Conservation (phyloP, 495 filamentous ascomycete genomes). For the Pyronema omphalodes region DNA sequence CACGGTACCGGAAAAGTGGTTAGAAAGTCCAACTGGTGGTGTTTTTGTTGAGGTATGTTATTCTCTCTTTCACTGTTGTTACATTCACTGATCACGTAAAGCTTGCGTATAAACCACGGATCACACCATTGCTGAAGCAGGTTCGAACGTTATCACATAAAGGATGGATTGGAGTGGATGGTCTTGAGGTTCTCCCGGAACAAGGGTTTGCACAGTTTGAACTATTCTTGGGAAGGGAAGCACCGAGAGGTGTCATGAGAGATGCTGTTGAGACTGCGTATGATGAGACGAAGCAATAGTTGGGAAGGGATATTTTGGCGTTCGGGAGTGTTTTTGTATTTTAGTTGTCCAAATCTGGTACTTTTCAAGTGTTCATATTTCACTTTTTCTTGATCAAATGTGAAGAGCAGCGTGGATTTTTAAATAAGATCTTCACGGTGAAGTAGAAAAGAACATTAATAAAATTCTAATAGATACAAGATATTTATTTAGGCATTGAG, state of each 20-base stretch:
- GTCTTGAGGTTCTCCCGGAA: conserved; percentile 58
- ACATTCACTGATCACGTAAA: conserved; percentile 21
- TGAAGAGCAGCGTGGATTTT: no score
- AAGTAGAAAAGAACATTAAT: no score
- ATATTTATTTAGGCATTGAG: no score
- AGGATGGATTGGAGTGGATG: conserved; percentile 63
- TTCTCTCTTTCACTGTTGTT: neutral
- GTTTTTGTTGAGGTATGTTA: conserved; percentile 53
- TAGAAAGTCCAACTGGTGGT: conserved; percentile 57
- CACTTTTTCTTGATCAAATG: no score
- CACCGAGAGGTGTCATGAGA: conserved; percentile 56
- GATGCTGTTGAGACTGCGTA: conserved; percentile 34
- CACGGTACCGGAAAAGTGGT: conserved; percentile 55
- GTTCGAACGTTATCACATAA: conserved; percentile 40
- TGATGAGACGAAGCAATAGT: no score
- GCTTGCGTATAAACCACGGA: conserved; percentile 56
- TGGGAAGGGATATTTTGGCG: no score
- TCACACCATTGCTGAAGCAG: conserved; percentile 52
- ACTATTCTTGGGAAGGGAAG: conserved; percentile 64
- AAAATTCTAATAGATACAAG: no score
- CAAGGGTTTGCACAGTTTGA: conserved; percentile 74
- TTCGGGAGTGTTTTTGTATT: no score
- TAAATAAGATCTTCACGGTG: no score
- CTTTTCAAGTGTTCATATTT: no score
- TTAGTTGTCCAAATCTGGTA: no score